phyloP scores from a whole-genome alignment of 768 basidiomycete genomes.

The Tricholoma sp. region DNA sequence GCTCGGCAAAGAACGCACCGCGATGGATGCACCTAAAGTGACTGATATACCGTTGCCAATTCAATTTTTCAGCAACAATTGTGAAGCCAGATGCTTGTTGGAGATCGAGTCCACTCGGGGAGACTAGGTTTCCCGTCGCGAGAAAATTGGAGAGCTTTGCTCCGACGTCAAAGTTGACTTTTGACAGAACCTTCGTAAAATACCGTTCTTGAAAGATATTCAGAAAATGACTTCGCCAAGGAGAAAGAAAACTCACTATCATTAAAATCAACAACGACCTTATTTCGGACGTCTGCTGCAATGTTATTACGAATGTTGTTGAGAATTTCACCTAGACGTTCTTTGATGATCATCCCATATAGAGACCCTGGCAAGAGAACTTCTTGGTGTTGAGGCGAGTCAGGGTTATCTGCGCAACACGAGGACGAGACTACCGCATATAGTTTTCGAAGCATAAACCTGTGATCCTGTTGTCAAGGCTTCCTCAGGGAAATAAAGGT shows the following conservation, averaged over 20 bases:
- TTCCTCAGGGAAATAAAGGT: background rate
- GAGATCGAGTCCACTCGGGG: constrained; percentile 91
- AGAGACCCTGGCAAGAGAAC: constrained; percentile 89
- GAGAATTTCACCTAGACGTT: constrained; percentile 88
- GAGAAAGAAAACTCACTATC: constrained; percentile 55
- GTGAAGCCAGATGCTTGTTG: constrained; percentile 99
- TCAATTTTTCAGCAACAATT: constrained; percentile 97
- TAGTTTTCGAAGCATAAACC: constrained; percentile 96
- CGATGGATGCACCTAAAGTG: constrained; percentile 99
- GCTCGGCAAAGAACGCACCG: constrained; percentile 97
- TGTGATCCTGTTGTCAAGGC: constrained; percentile 24
- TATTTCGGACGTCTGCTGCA: constrained; percentile 66
- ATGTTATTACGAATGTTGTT: constrained; percentile 69
- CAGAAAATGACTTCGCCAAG: background rate
- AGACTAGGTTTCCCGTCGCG: constrained; percentile 93
- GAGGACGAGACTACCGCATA: constrained; percentile 86
- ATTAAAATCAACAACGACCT: constrained; percentile 81
- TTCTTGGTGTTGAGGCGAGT: constrained; percentile 98
- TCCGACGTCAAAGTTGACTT: constrained; percentile 90
- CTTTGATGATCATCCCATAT: constrained; percentile 98
- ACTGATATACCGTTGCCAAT: constrained; percentile 97
- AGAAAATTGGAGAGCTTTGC: constrained; percentile 89
- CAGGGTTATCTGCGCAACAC: constrained; percentile 93
- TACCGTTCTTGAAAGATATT: constrained; percentile 57
- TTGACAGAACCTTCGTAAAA: constrained; percentile 65